Percentiles rank a stretch among this genome's conserved stretches.
Evolutionary conservation across 2,329 filamentous ascomycete species (phyloP).

Genomic region (Cordyceps fumosorosea): DNA sequence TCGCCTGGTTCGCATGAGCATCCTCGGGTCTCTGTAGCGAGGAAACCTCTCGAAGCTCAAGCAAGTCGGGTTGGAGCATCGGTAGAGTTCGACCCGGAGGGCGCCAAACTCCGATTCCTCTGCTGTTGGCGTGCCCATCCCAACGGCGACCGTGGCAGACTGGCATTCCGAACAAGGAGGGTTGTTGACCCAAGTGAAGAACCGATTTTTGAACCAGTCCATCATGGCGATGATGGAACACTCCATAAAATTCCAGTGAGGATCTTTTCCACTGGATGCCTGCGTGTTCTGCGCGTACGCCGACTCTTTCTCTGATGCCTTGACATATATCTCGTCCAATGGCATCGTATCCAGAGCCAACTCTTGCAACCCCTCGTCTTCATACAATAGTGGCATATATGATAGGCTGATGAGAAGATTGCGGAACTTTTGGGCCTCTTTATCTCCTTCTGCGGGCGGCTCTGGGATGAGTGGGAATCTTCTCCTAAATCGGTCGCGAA

Average conservation of each 20-base stretch:
- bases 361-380: slow-evolving; percentile 89
- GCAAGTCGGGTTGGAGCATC: slow-evolving; percentile 52
- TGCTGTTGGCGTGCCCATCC: slow-evolving; percentile 74
- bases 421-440: slow-evolving; percentile 65
- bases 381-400: slow-evolving; percentile 45
- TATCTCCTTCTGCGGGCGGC: slow-evolving; percentile 59
- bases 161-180: slow-evolving; percentile 76
- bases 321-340: slow-evolving; percentile 81
- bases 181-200: slow-evolving; percentile 97
- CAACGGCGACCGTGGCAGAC: slow-evolving; percentile 74
- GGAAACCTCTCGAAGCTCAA: slow-evolving; percentile 83
- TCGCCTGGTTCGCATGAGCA: slow-evolving; percentile 74
- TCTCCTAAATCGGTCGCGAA: slow-evolving; percentile 27
- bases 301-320: slow-evolving; percentile 89
- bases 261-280: slow-evolving; percentile 56
- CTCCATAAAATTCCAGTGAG: slow-evolving; percentile 96
- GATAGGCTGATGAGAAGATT: slow-evolving; percentile 80
- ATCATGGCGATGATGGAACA: slow-evolving; percentile 86
- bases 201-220: slow-evolving; percentile 87
- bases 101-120: slow-evolving; percentile 44
- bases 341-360: slow-evolving; percentile 83
- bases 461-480: slow-evolving; percentile 57
- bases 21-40: slow-evolving; percentile 91
- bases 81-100: neutral
- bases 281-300: slow-evolving; percentile 58